phyloP scores from a whole-genome alignment of 169 alveolate species.

The Eimeria nieschulzi region DNA sequence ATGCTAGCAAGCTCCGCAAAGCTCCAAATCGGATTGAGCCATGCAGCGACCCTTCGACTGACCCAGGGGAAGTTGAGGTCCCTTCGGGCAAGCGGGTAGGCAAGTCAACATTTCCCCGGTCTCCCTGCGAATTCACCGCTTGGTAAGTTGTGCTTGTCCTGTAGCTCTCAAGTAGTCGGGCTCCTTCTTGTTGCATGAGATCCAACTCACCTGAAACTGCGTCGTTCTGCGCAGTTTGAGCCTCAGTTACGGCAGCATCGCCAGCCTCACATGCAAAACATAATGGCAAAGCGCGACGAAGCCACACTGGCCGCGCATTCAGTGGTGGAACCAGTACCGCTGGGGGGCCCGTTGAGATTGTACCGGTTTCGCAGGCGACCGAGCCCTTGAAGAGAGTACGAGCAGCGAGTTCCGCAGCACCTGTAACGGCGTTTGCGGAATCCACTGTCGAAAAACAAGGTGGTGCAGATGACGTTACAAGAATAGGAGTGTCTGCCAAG shows the following conservation, averaged over 20 bases:
- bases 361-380: background rate
- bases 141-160: background rate
- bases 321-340: background rate
- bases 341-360: background rate
- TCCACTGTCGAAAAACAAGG: constrained; percentile 9
- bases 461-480: constrained; percentile 4
- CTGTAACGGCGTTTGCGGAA: background rate
- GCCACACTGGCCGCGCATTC: constrained; percentile 13
- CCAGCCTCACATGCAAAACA: constrained; percentile 34
- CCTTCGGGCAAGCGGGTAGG: background rate
- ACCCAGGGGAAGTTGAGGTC: background rate
- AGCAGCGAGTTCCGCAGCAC: background rate
- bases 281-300: constrained; percentile 30
- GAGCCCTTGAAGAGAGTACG: background rate
- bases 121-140: background rate
- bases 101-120: background rate
- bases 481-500: background rate
- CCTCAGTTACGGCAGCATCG: background rate
- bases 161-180: background rate
- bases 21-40: background rate
- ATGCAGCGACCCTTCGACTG: background rate
- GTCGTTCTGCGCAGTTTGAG: background rate
- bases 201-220: background rate
- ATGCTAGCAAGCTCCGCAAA: background rate
- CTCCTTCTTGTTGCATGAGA: background rate